Conservation (phyloP, 495 filamentous ascomycete species). For the Penicillium soppii region DNA sequence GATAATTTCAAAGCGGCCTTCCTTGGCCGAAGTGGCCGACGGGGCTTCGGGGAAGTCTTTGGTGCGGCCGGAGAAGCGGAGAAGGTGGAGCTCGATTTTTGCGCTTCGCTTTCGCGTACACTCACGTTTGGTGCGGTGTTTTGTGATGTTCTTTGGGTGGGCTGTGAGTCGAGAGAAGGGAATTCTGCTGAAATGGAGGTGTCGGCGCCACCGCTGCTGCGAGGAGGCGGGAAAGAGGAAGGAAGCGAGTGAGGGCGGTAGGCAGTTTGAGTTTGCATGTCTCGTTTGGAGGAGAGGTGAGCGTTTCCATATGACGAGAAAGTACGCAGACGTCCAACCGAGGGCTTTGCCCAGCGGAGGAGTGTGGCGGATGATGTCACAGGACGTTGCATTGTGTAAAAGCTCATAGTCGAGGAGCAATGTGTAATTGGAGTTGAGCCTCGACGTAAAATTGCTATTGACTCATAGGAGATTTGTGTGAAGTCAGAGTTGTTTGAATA, state of each 20-base stretch:
- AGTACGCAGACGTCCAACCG: constrained; percentile 49
- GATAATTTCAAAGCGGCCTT: constrained; percentile 92
- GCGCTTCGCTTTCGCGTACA: constrained; percentile 63
- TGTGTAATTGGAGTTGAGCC: constrained; percentile 8
- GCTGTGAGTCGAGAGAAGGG: constrained; percentile 22
- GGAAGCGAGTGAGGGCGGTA: constrained; percentile 73
- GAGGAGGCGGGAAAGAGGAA: constrained; percentile 63
- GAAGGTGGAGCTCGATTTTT: constrained; percentile 49
- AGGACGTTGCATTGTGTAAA: constrained; percentile 35
- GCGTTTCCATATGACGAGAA: constrained; percentile 63
- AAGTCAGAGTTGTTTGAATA: constrained; percentile 7
- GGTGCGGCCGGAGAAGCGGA: constrained; percentile 28
- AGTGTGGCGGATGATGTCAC: constrained; percentile 58
- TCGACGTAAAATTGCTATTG: constrained; percentile 7
- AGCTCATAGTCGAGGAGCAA: constrained; percentile 34
- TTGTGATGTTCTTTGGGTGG: constrained; percentile 22
- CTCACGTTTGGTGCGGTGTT: constrained; percentile 27
- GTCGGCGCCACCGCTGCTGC: constrained; percentile 63
- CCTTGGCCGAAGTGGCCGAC: constrained; percentile 71
- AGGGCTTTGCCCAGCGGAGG: constrained; percentile 48
- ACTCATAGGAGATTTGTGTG: constrained; percentile 13
- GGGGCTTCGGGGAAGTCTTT: constrained; percentile 42
- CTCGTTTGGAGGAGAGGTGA: constrained; percentile 59
- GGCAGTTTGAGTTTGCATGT: constrained; percentile 69
- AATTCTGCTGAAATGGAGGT: constrained; percentile 64